Conservation (phyloP, 2,329 filamentous ascomycete genomes). For the Shiraia bambusicola region DNA sequence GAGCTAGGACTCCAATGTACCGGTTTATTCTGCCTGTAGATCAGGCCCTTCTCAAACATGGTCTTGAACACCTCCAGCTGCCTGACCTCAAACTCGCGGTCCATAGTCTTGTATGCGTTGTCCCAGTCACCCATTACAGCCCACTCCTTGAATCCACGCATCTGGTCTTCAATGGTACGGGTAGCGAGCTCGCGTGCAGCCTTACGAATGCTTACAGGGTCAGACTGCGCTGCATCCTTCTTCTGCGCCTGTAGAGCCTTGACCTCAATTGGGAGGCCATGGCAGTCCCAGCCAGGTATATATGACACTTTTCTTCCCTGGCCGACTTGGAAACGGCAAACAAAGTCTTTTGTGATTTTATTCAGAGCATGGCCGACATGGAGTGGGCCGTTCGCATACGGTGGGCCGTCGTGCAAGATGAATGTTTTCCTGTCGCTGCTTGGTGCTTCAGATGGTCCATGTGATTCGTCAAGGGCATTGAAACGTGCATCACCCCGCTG, state of each 20-base stretch:
- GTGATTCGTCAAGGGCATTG: constrained; percentile 9
- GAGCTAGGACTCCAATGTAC: constrained; percentile 87
- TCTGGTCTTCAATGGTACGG: constrained; percentile 71
- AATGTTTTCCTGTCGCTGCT: constrained; percentile 54
- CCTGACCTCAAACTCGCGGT: constrained; percentile 69
- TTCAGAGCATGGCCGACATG: constrained; percentile 95
- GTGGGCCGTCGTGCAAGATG: constrained; percentile 89
- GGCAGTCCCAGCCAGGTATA: constrained; percentile 94
- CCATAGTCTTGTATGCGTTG: constrained; percentile 76
- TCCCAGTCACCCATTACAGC: constrained; percentile 83
- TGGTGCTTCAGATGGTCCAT: not conserved
- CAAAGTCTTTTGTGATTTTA: constrained; percentile 95
- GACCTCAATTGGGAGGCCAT: constrained; percentile 94
- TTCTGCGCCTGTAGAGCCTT: constrained; percentile 73
- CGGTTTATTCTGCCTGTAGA: constrained; percentile 77
- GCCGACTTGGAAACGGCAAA: constrained; percentile 77
- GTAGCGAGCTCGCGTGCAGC: constrained; percentile 66
- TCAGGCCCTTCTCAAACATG: constrained; percentile 68
- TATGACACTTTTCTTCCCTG: constrained; percentile 77
- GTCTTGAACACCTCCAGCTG: constrained; percentile 75
- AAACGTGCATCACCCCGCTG: constrained; percentile 57
- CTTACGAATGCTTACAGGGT: constrained; percentile 60
- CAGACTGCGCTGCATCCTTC: constrained; percentile 41
- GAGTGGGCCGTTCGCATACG: constrained; percentile 90
- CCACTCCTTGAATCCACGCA: constrained; percentile 70